These are phyloP conservation scores for Panus rudis DNA, from an alignment of 768 basidiomycete genomes.

Conservation along the genomic window DNA sequence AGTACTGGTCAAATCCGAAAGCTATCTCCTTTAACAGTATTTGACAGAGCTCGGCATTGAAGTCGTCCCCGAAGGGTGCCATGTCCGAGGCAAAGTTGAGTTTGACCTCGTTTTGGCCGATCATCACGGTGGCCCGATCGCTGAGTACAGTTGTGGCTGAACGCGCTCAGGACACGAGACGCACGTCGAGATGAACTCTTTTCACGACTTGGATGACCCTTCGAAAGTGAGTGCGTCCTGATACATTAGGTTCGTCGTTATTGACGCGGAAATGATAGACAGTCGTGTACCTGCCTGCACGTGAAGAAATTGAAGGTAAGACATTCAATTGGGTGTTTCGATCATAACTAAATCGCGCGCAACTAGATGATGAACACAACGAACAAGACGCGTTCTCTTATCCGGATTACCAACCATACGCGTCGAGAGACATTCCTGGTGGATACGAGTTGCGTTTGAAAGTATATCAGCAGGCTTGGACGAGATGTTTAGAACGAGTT, in stretches of 20 bases:
- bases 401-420: not conserved
- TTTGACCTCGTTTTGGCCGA: too few species aligned
- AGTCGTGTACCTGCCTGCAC: constrained; percentile 17
- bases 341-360: not conserved
- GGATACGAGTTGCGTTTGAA: constrained; percentile 36
- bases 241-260: not conserved
- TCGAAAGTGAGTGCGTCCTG: constrained; percentile 10
- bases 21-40: too few species aligned
- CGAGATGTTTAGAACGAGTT: constrained; percentile 46
- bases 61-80: too few species aligned
- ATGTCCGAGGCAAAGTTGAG: too few species aligned
- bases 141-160: too few species aligned
- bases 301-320: constrained; percentile 1
- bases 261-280: constrained; percentile 9
- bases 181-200: constrained; percentile 3
- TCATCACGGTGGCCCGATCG: too few species aligned
- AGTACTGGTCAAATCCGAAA: too few species aligned
- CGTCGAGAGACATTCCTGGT: constrained; percentile 8
- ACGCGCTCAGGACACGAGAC: too few species aligned
- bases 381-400: not conserved
- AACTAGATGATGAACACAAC: not conserved
- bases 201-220: constrained; percentile 15
- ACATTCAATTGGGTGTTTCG: not conserved
- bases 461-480: constrained; percentile 54
- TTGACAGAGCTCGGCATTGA: too few species aligned